A percentile compares a stretch with the other conserved stretches of the same genome.
Evolutionary conservation across 2,329 filamentous ascomycete species (phyloP).

Genomic region (Verticillium nonalfalfae): DNA sequence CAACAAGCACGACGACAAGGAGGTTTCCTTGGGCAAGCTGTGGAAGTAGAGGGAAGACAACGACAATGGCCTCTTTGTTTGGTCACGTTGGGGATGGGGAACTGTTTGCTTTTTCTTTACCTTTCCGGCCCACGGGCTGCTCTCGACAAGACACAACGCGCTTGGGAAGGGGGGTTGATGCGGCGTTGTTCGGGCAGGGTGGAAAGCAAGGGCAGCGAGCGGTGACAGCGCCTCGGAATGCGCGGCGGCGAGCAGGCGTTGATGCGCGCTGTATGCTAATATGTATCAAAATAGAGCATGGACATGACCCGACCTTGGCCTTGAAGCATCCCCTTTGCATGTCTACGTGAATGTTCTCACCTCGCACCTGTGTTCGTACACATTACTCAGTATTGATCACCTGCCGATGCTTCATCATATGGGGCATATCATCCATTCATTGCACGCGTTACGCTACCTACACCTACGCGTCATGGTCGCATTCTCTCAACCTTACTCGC

Average conservation of each 20-base stretch:
- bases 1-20: slow-evolving; percentile 99
- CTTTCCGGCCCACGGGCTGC: neutral
- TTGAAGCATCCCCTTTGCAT: too few relatives aligned
- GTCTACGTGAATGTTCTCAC: too few relatives aligned
- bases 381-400: too few relatives aligned
- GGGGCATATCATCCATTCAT: too few relatives aligned
- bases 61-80: too few relatives aligned
- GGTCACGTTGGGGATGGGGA: neutral
- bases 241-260: neutral
- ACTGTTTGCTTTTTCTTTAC: neutral
- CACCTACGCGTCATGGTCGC: too few relatives aligned
- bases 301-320: neutral
- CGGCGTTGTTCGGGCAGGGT: neutral
- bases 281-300: slow-evolving; percentile 4
- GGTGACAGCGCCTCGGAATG: neutral
- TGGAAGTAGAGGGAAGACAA: slow-evolving; percentile 37
- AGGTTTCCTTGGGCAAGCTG: slow-evolving; percentile 81
- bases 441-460: too few relatives aligned
- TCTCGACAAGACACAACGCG: neutral
- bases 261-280: slow-evolving; percentile 1
- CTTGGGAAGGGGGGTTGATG: slow-evolving; percentile 5
- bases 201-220: neutral
- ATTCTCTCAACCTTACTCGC: too few relatives aligned
- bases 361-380: too few relatives aligned
- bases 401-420: too few relatives aligned